Evolutionary conservation across 2,329 filamentous ascomycete species (phyloP), one percentile per base, ranked within the genome.

Genomic region (Aspergillus tanneri): DNA sequence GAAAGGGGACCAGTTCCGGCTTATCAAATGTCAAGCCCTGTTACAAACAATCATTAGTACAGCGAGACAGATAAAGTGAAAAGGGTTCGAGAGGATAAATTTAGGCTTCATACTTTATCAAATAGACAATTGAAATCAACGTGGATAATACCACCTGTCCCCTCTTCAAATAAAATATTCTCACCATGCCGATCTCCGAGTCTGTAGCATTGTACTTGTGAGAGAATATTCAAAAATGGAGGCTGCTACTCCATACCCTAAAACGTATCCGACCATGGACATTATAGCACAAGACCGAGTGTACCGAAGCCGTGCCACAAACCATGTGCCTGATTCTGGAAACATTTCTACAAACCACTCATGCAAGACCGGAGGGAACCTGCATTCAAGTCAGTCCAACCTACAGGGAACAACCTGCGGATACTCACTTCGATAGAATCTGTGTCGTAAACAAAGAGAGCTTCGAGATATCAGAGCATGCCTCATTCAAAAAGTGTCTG

Each of bases 71-170:
- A n/a, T n/a, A n/a, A n/a, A n/a, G n/a, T n/a, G n/a, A n/a, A n/a
- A n/a, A 5, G 12, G 19, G 12, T 41, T 11, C 12, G 37, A 28
- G 21, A 47, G 36, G 34, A 24, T 22, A 8, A 25, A 16, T 8
- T 14, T 12, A 5, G 12, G 9, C 9, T 22, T 34, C 52, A 39
- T 53, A 71, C 69, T 60, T 99, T 99, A 75, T 99, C 95, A 68
- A 99, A 99, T 4, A 99, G 83, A 70, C 95, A 99, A 73, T 99
- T 99, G 79, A 99, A 99, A 72, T 99, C 93, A 37, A 99, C 95
- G 70, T 99, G 93, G 70, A 99, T 88, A 2, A 95, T 85, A 43
- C 92, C 92, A 36, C 95, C 93, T 56, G 90, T 95, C 47, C 88
- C 87, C 73, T 97, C 90, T 69, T 97, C 90, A 24, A 99, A 84